Conservation (phyloP, 2,329 filamentous ascomycete species). For the Achaetomium macrosporum region DNA sequence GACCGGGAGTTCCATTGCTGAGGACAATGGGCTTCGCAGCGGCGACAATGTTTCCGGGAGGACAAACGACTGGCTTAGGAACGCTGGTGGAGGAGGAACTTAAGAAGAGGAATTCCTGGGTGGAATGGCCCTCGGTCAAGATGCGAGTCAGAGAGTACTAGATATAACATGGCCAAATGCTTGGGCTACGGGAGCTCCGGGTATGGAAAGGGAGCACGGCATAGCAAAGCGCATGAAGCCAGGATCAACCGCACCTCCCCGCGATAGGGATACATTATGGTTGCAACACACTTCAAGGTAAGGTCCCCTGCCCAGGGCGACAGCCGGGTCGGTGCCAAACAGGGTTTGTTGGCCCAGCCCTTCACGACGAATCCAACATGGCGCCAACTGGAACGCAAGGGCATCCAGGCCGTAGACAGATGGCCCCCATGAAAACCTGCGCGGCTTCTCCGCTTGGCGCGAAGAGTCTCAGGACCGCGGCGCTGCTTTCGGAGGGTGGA, state of each 20-base stretch:
- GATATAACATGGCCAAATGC: slow-evolving; percentile 24
- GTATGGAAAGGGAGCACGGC: slow-evolving; percentile 15
- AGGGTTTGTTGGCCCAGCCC: slow-evolving; percentile 12
- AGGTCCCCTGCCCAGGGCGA: slow-evolving; percentile 14
- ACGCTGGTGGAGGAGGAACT: slow-evolving; percentile 15
- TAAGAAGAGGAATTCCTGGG: slow-evolving; percentile 17
- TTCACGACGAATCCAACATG: slow-evolving; percentile 9
- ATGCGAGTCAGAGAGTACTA: slow-evolving; percentile 23
- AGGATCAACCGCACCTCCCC: slow-evolving; percentile 11
- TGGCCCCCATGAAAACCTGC: slow-evolving; percentile 8
- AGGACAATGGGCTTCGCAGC: slow-evolving; percentile 8
- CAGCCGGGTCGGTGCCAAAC: slow-evolving; percentile 10
- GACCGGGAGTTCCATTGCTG: slow-evolving; percentile 34
- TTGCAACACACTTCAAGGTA: slow-evolving; percentile 10
- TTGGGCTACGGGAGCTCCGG: slow-evolving; percentile 3
- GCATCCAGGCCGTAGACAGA: slow-evolving; percentile 14
- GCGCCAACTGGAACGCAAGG: slow-evolving; percentile 26
- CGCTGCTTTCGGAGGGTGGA: slow-evolving; percentile 13
- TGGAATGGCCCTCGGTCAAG: slow-evolving; percentile 24
- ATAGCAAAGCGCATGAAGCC: slow-evolving; percentile 11
- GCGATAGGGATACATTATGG: slow-evolving; percentile 15
- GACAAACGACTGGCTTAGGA: slow-evolving; percentile 11
- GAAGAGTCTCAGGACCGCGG: slow-evolving; percentile 7
- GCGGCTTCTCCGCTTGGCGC: slow-evolving; percentile 12
- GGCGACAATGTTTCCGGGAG: slow-evolving; percentile 4